Evolutionary conservation across 495 filamentous ascomycete species (phyloP), one percentile per base, ranked within the genome.

Genomic region (Podospora pseudocomata): DNA sequence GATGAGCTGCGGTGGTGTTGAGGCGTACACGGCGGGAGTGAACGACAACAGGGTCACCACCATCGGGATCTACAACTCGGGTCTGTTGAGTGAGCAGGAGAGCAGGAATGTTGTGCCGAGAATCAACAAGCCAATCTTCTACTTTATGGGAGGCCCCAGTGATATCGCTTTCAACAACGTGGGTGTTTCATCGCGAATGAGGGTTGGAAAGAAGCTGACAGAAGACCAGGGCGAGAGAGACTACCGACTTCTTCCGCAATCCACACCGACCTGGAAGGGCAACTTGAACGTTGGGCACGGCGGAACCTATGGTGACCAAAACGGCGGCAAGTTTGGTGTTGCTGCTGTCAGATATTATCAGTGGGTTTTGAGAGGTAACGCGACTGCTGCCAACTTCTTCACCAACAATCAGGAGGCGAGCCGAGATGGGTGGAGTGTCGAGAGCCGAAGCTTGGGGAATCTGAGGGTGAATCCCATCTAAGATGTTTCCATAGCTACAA

Each of bases 251-350:
- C 67, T 79, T 30, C 74, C 74, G 30, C 55, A 56, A 1, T 64
- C 58, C 4, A 73, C 67, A 1, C 77, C 77, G n/a, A n/a, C 63
- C n/a, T 79, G 75, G 74, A 79, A 79, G 69, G 77, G 77, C 16
- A 79, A 79, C 65, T 64, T 79, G 4, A 59, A 67, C 5, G 73
- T 78, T 16, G 77, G 77, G 16, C 77, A 79, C 60, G 70, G 69
- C 23, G 76, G 71, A 1, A 75, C 74, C 5, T 74, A 68, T n/a
- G 61, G 13, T 20, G 64, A 78, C 28, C 20, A 56, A 19, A 72
- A 79, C 59, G 76, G 70, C 7, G 76, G 77, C 44, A 73, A 71
- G 65, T 75, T 76, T 59, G 77, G 74, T 13, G 65, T 68, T 39
- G 74, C 71, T 9, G 75, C 49, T 2, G 60, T 63, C 2, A 58